phyloP scores from a whole-genome alignment of 2,329 filamentous ascomycete species.

The Proliferodiscus dingleyae region DNA sequence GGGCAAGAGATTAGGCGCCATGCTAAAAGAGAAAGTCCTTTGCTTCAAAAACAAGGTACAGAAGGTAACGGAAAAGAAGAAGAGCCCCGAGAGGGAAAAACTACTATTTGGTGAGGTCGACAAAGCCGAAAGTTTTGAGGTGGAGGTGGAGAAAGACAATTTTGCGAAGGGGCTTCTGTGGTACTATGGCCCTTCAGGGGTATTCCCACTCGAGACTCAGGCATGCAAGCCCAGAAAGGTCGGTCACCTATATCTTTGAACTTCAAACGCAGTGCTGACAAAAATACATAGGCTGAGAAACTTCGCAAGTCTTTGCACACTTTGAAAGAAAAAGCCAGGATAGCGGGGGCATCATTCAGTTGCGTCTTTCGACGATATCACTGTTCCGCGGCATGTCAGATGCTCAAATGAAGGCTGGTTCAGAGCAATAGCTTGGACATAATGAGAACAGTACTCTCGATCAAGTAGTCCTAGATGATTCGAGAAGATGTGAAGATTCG shows the following conservation, averaged over 20 bases:
- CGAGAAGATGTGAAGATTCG: no score
- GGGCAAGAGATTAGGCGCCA: background rate
- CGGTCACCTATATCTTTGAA: background rate
- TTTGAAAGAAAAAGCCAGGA: no score
- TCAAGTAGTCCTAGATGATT: no score
- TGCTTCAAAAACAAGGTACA: background rate
- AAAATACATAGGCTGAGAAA: background rate
- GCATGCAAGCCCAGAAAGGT: background rate
- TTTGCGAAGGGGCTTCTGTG: background rate
- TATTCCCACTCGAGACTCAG: background rate
- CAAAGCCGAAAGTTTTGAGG: background rate
- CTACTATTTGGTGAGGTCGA: slow-evolving; percentile 2
- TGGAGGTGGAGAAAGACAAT: background rate
- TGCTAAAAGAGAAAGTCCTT: background rate
- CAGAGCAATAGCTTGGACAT: no score
- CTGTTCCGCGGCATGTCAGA: no score
- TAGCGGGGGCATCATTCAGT: no score
- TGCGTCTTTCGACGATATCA: no score
- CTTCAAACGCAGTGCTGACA: background rate
- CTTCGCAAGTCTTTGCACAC: no score
- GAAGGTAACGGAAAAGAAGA: background rate
- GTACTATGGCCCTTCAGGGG: background rate
- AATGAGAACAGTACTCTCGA: no score
- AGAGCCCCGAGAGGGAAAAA: background rate
- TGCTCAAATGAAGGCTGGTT: no score